Evolutionary conservation across 345 rosid genomes (phyloP).

Genomic region (Carallia brachiata): DNA sequence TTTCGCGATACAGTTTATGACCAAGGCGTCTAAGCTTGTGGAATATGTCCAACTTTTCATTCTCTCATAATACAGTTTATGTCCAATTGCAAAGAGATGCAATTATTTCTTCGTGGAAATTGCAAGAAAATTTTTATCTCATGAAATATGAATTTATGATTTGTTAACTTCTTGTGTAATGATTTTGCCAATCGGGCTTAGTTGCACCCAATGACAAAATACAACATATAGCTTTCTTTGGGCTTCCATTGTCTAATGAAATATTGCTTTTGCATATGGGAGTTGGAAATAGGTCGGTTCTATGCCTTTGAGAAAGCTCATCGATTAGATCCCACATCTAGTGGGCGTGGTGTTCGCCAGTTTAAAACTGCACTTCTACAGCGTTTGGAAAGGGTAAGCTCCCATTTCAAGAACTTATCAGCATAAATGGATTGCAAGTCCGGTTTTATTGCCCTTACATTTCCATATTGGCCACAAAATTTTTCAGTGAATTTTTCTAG

Average conservation of each 20-base stretch:
- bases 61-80: no score
- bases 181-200: not conserved
- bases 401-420: not conserved
- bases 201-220: not conserved
- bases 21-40: no score
- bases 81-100: no score
- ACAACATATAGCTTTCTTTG: not conserved
- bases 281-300: conserved; percentile 63
- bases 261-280: not conserved
- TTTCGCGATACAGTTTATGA: no score
- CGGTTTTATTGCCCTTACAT: no score
- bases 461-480: no score
- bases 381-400: conserved; percentile 82
- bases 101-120: no score
- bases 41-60: no score
- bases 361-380: conserved; percentile 98
- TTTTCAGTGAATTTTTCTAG: no score
- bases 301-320: conserved; percentile 99
- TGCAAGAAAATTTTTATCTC: no score
- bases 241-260: not conserved
- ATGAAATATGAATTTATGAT: no score
- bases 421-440: not conserved
- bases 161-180: not conserved
- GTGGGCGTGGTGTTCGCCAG: conserved; percentile 99
- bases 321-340: conserved; percentile 89